phyloP scores from a whole-genome alignment of 2,329 filamentous ascomycete species.

The Neurospora crassa region DNA sequence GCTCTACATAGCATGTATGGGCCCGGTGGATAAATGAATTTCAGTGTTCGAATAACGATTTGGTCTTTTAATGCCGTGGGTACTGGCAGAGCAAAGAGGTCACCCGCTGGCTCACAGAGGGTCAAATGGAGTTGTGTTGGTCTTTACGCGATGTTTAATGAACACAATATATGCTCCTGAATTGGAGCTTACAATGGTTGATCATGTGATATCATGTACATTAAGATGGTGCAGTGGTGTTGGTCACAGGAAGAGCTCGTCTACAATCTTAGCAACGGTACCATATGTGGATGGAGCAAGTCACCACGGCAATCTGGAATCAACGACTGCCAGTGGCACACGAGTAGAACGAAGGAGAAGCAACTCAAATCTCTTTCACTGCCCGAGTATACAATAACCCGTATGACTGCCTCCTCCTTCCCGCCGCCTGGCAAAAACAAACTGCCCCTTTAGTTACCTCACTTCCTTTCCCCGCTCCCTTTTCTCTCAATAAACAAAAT shows the following conservation, averaged over 20 bases:
- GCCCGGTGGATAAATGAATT: not conserved
- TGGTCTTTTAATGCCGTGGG: not conserved
- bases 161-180: not conserved
- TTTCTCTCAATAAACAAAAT: slow-evolving; percentile 56
- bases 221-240: not conserved
- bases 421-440: not conserved
- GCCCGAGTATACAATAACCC: not conserved
- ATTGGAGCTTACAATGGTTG: not conserved
- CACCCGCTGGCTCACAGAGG: not conserved
- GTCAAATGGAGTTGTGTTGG: not conserved
- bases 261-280: not conserved
- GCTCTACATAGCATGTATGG: not conserved
- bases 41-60: not conserved
- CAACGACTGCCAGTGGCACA: not conserved
- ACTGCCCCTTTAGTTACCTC: not conserved
- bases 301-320: not conserved
- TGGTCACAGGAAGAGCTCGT: not conserved
- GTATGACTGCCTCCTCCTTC: not conserved
- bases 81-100: not conserved
- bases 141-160: not conserved
- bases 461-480: not conserved
- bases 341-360: not conserved
- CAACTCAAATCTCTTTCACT: not conserved
- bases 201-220: not conserved
- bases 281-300: not conserved